A percentile compares a stretch with the other conserved stretches of the same genome.
Conservation (phyloP, 192 early-diverging fungal genomes). For the Coemansia guatemalensis region DNA sequence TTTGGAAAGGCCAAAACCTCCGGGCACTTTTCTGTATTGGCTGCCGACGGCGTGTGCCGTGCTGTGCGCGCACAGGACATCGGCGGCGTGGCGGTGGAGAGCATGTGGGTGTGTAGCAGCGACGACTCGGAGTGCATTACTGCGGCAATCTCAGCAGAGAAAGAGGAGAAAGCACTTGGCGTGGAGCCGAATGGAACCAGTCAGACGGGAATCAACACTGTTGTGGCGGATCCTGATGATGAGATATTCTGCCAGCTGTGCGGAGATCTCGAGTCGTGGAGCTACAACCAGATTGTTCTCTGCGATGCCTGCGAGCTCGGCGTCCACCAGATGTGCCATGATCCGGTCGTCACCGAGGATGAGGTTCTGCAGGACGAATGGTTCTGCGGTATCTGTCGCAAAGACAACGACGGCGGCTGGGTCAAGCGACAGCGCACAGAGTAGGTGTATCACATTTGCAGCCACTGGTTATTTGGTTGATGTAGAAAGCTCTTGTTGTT, state of each 20-base stretch:
- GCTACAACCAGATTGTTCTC: conserved; percentile 52
- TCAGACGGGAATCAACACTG: conserved; percentile 21
- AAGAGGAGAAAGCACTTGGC: neutral
- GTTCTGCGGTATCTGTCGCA: conserved; percentile 42
- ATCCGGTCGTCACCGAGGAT: conserved; percentile 35
- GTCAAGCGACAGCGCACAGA: conserved; percentile 19
- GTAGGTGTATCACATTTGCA: conserved; percentile 2
- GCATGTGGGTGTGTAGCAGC: conserved; percentile 48
- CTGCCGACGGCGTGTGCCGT: conserved; percentile 22
- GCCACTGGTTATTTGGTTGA: neutral
- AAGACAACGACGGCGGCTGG: neutral
- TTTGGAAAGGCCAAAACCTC: conserved; percentile 24
- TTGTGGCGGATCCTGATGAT: conserved; percentile 50
- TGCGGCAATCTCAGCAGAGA: too few species aligned
- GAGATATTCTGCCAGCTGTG: conserved; percentile 47
- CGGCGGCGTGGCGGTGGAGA: conserved; percentile 29
- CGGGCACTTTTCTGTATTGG: conserved; percentile 33
- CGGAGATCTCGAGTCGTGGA: conserved; percentile 19
- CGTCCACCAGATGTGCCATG: conserved; percentile 53
- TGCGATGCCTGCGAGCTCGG: conserved; percentile 51
- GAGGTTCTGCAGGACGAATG: conserved; percentile 44
- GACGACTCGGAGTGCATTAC: conserved; percentile 33
- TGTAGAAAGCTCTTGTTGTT: too few species aligned
- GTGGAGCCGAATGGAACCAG: neutral
- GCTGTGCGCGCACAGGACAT: conserved; percentile 27